A percentile compares a stretch with the other conserved stretches of the same genome.
phyloP scores from a whole-genome alignment of 1,139 yeast genomes.

The Hemisphaericaspora subhashii region DNA sequence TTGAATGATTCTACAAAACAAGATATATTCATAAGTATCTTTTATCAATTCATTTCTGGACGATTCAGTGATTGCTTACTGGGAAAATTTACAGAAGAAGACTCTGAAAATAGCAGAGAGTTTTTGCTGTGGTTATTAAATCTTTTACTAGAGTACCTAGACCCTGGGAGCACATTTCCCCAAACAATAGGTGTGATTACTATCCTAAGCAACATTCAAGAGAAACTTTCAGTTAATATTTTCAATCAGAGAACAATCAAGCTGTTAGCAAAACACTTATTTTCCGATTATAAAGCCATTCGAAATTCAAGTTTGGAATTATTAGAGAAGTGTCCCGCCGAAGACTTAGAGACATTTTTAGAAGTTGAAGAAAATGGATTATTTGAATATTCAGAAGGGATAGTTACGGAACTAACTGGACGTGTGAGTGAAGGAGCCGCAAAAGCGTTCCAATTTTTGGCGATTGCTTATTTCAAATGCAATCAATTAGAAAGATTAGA shows the following conservation, averaged over 20 bases:
- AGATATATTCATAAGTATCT: slow-evolving; percentile 59
- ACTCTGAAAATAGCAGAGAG: slow-evolving; percentile 29
- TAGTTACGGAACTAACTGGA: slow-evolving; percentile 60
- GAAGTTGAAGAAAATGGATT: slow-evolving; percentile 20
- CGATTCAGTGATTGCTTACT: slow-evolving; percentile 61
- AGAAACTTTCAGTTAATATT: slow-evolving; percentile 3
- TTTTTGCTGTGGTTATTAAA: slow-evolving; percentile 48
- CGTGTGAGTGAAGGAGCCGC: slow-evolving; percentile 85
- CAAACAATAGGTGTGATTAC: slow-evolving; percentile 30
- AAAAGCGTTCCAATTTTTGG: slow-evolving; percentile 22
- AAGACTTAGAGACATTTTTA: slow-evolving; percentile 4
- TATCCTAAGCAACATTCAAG: slow-evolving; percentile 30
- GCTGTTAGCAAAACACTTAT: slow-evolving; percentile 57
- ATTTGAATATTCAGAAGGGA: slow-evolving; percentile 34
- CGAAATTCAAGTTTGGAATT: slow-evolving; percentile 52
- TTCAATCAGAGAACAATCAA: slow-evolving; percentile 33
- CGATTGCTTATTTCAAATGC: slow-evolving; percentile 5
- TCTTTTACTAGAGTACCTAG: slow-evolving; percentile 42
- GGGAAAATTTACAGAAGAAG: slow-evolving; percentile 13
- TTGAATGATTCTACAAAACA: slow-evolving; percentile 60
- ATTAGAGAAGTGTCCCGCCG: slow-evolving; percentile 48
- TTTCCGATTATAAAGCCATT: slow-evolving; percentile 76
- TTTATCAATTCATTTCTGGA: slow-evolving; percentile 55
- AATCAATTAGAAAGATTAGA: slow-evolving; percentile 2
- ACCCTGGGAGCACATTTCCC: slow-evolving; percentile 73